Evolutionary conservation across 495 filamentous ascomycete genomes (phyloP), one percentile per base, ranked within the genome.

Genomic region (Corynascus novoguineensis): DNA sequence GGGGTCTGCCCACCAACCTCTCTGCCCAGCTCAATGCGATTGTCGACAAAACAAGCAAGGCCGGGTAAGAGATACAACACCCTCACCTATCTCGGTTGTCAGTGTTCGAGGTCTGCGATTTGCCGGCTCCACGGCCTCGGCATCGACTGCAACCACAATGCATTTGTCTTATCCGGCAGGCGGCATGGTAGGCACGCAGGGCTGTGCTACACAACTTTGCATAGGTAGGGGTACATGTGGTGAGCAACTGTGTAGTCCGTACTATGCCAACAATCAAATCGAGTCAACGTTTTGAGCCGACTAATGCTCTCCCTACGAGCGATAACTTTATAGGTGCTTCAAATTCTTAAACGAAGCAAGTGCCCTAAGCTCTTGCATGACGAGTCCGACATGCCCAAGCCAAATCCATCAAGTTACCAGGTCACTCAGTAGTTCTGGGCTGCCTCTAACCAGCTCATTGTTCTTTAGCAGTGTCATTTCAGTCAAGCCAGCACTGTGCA

Each of bases 1-100:
- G 55, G 34, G 46, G 22, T 25, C 14, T 29, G 14, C 5, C 42
- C 29, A 38, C 42, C 29, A 55, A n/a, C 29, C 41, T 31, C n/a
- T 48, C 15, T 17, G 45, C 45, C 27, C 45, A 48, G 45, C 27
- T 48, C n/a, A 31, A 48, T 48, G 53, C 44, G 49, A 17, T 25
- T n/a, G 24, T 40, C 22, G 44, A 55, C 53, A 34, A 40, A 40
- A 48, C 24, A 25, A 55, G 53, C 24, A 31, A 40, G 50, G 29
- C 27, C 15, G 15, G n/a, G n/a, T 21, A 14, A 41, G 22, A 28
- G 52, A 54, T n/a, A n/a, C n/a, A 37, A 4, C 22, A 17, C 11
- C 6, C 19, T 31, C 32, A 47, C 32, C 32, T 14, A 27, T 25
- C 37, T 28, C 15, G 21, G 31, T 8, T n/a, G 7, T 7, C 19